Conservation (phyloP, 495 filamentous ascomycete species). For the Podospora anserina region DNA sequence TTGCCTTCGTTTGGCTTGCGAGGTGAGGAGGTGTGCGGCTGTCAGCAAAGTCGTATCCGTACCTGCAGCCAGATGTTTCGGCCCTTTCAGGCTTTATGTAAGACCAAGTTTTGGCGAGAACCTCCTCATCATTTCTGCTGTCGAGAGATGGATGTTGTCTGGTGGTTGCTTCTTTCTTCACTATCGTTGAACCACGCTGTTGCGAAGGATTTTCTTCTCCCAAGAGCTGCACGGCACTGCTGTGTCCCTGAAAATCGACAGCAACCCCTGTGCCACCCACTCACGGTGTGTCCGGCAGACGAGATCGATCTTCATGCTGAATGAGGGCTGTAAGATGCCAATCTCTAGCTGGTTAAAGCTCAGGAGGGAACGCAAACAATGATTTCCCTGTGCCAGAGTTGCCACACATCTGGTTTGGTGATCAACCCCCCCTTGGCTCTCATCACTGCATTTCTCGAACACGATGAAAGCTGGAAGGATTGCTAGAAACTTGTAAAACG, state of each 20-base stretch:
- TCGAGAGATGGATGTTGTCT: not conserved
- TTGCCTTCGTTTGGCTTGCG: not conserved
- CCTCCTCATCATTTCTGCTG: not conserved
- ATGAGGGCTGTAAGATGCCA: not conserved
- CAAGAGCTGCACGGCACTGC: not conserved
- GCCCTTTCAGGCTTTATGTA: not conserved
- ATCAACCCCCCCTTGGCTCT: not conserved
- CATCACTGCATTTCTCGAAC: not conserved
- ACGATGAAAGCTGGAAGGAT: not conserved
- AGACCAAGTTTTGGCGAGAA: not conserved
- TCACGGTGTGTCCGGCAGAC: not conserved
- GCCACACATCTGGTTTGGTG: not conserved
- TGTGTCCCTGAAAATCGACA: not conserved
- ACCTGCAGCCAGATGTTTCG: not conserved
- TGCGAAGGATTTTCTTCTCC: not conserved
- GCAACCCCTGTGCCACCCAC: not conserved
- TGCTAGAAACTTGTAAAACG: not conserved
- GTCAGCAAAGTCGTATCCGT: not conserved
- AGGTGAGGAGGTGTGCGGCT: not conserved
- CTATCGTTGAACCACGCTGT: not conserved
- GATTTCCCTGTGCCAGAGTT: not conserved
- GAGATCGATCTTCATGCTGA: not conserved
- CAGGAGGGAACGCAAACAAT: not conserved
- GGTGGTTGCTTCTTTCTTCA: not conserved
- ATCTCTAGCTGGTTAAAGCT: not conserved